Percentiles rank a stretch among this genome's conserved stretches.
Evolutionary conservation across 768 basidiomycete species (phyloP).

Genomic region (Boletus edulis): DNA sequence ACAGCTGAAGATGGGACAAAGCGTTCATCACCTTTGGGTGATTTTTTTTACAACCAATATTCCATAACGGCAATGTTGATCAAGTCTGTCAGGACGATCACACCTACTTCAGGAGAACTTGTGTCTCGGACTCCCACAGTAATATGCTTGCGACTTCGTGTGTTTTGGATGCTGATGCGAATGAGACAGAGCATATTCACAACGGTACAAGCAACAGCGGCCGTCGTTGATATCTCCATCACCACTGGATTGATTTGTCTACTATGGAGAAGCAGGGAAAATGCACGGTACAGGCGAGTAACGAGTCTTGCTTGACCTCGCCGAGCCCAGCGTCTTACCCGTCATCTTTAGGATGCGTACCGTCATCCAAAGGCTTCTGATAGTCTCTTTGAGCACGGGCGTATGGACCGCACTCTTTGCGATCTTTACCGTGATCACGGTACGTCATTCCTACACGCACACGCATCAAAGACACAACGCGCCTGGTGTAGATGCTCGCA

Average conservation of each 20-base stretch:
- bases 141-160: neutral
- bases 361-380: slow-evolving; percentile 12
- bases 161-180: neutral
- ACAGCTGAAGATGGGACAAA: slow-evolving; percentile 3
- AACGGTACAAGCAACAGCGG: slow-evolving; percentile 1
- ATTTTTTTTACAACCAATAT: neutral
- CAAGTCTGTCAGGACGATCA: slow-evolving; percentile 6
- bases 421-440: slow-evolving; percentile 11
- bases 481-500: slow-evolving; percentile 6
- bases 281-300: slow-evolving; percentile 12
- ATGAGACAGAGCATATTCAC: slow-evolving; percentile 8
- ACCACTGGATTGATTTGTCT: slow-evolving; percentile 9
- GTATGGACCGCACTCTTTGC: slow-evolving; percentile 16
- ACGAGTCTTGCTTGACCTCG: neutral
- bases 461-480: neutral
- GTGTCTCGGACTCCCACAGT: slow-evolving; percentile 8
- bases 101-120: slow-evolving; percentile 11
- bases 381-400: slow-evolving; percentile 15
- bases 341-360: slow-evolving; percentile 14
- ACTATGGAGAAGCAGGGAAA: slow-evolving; percentile 15
- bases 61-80: too few relatives aligned
- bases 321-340: too few relatives aligned
- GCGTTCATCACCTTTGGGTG: slow-evolving; percentile 15
- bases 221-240: slow-evolving; percentile 15
- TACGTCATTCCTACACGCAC: neutral